Evolutionary conservation across 768 basidiomycete genomes (phyloP), one percentile per base, ranked within the genome.

Genomic region (Amanita polypyramis): DNA sequence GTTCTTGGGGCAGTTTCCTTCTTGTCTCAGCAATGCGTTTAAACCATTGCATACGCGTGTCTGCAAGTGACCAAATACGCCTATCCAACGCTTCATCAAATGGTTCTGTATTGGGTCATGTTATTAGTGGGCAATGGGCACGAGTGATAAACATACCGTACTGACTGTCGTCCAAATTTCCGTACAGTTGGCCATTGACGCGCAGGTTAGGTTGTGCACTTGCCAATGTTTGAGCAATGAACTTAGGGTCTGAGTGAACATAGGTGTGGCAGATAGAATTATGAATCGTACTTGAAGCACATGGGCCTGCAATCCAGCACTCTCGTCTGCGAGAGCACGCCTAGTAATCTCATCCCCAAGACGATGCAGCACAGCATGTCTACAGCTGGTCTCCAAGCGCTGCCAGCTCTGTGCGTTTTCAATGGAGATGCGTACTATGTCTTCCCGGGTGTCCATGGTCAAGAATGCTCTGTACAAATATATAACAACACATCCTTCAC

Each of bases 21-120:
- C 90, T 74, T 49, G 76, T 76, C 42, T 75, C 74, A 19, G 83
- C 81, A 33, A 87, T 73, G 48, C 81, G 74, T 52, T 76, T 79
- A 58, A 90, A 80, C 79, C 79, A 88, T 53, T 82, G 74, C 44
- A 90, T 65, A 25, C 82, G 70, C 42, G 85, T 85, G 53, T 83
- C 77, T 35, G 84, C 80, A 15, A 92, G 62, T 0, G 83, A 82
- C 83, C 85, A 90, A 38, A 93, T 83, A 38, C 77, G 76, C 43
- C 86, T 68, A 60, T 94, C 91, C 27, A 95, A 75, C 2, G 77
- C 79, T 62, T 95, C 90, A 57, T 95, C 89, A 61, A 92, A 95
- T 2, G 79, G 74, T 57, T 92, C 87, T 54, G 79, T 77, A 37
- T 80, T 80, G 12, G 12, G 17, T 83, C 52, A 19, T 9, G 8